Evolutionary conservation across 352 stramenopile species (phyloP).

Genomic region (Globisporangium iwayamae): DNA sequence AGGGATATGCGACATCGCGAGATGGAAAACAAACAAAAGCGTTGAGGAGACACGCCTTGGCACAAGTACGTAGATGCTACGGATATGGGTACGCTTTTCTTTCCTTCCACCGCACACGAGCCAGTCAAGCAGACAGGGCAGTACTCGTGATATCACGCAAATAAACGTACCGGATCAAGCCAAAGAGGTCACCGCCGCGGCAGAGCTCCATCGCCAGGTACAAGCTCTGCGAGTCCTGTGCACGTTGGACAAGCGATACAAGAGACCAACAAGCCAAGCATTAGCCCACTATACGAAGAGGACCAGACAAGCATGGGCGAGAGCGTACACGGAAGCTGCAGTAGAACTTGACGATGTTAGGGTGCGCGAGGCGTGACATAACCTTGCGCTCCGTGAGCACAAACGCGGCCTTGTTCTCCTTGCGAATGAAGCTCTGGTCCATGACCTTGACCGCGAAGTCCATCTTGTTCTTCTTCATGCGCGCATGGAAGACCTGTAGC

Average conservation of each 20-base stretch:
- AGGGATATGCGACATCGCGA: conserved; percentile 11
- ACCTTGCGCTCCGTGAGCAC: conserved; percentile 90
- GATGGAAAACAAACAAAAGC: not conserved
- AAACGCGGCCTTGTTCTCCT: conserved; percentile 90
- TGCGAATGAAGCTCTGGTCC: conserved; percentile 89
- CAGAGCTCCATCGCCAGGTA: conserved; percentile 89
- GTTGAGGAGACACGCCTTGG: not conserved
- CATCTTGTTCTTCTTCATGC: conserved; percentile 71
- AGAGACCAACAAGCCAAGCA: conserved; percentile 8
- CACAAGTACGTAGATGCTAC: conserved; percentile 3
- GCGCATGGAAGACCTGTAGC: conserved; percentile 82
- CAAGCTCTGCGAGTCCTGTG: conserved; percentile 79
- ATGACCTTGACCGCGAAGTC: conserved; percentile 91
- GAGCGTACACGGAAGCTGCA: conserved; percentile 74
- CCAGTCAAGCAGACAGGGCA: not conserved
- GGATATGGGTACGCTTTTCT: conserved; percentile 9
- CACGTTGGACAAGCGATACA: conserved; percentile 4
- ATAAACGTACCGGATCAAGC: conserved; percentile 62
- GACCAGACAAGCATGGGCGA: not conserved
- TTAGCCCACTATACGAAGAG: not conserved
- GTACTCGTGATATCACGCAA: not conserved
- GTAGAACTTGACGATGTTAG: conserved; percentile 89
- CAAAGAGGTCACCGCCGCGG: conserved; percentile 76
- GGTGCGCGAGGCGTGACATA: conserved; percentile 83
- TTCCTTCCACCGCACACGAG: not conserved